Evolutionary conservation across 169 alveolate species (phyloP).

Genomic region (Eimeria praecox): DNA sequence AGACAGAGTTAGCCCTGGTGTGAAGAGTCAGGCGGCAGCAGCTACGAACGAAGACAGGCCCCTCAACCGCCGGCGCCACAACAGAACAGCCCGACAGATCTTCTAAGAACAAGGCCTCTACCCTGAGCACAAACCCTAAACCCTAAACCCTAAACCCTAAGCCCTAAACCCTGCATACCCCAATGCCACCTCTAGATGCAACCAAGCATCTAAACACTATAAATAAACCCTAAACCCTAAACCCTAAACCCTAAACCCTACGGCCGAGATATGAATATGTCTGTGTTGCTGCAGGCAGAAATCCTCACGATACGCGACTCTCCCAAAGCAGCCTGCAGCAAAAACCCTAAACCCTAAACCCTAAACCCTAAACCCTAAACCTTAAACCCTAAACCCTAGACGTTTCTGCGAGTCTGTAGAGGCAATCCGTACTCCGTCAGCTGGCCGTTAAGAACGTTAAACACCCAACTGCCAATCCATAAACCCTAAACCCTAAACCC

Average conservation of each 20-base stretch:
- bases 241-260: neutral
- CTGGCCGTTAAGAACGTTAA: neutral
- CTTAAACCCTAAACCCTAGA: neutral
- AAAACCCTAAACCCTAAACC: conserved; percentile 26
- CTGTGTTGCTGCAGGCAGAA: neutral
- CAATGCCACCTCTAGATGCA: neutral
- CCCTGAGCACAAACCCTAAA: conserved; percentile 31
- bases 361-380: conserved; percentile 26
- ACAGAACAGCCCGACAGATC: conserved; percentile 1
- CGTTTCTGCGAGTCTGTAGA: neutral
- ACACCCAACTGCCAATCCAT: neutral
- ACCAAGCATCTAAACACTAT: neutral
- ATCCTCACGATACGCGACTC: neutral
- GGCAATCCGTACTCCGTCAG: neutral
- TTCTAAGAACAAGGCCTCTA: neutral
- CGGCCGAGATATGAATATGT: neutral
- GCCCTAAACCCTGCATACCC: neutral
- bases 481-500: neutral
- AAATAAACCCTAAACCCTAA: conserved; percentile 8
- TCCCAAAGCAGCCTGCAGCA: neutral
- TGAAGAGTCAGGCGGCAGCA: conserved; percentile 17
- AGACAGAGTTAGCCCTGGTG: neutral
- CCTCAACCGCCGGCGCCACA: neutral
- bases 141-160: conserved; percentile 20
- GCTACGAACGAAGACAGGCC: conserved; percentile 1